phyloP scores from a whole-genome alignment of 352 stramenopile genomes.

The Phytophthora crassamura region DNA sequence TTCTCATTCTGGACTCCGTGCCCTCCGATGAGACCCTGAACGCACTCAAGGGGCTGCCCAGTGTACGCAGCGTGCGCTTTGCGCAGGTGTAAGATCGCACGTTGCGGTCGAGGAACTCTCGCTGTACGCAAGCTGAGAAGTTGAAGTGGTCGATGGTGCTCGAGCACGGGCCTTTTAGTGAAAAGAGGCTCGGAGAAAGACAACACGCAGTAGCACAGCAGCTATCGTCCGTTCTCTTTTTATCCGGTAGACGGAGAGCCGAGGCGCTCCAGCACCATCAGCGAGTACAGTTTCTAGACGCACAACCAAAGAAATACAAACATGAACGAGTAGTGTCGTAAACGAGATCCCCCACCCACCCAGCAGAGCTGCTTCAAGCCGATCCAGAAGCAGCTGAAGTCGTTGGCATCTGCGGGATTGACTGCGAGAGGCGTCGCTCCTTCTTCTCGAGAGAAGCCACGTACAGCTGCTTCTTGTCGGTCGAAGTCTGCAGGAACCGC shows the following conservation, averaged over 20 bases:
- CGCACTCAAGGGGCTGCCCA: slow-evolving; percentile 66
- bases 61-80: slow-evolving; percentile 73
- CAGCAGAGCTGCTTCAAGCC: slow-evolving; percentile 4
- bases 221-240: slow-evolving; percentile 26
- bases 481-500: slow-evolving; percentile 76
- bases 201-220: slow-evolving; percentile 24
- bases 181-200: slow-evolving; percentile 16
- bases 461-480: slow-evolving; percentile 77
- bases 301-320: slow-evolving; percentile 27
- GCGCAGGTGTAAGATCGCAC: slow-evolving; percentile 51
- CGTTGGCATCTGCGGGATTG: slow-evolving; percentile 1
- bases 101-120: slow-evolving; percentile 16
- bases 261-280: slow-evolving; percentile 16
- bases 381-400: slow-evolving; percentile 14
- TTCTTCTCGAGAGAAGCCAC: slow-evolving; percentile 46
- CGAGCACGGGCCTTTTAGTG: slow-evolving; percentile 1
- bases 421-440: slow-evolving; percentile 33
- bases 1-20: slow-evolving; percentile 73
- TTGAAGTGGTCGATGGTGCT: slow-evolving; percentile 18
- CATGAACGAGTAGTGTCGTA: slow-evolving; percentile 1
- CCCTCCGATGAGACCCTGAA: slow-evolving; percentile 63
- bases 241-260: slow-evolving; percentile 18
- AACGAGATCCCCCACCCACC: background rate
- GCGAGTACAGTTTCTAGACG: slow-evolving; percentile 15
- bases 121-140: background rate